Base-by-base conservation (phyloP, 441 rosid species). In the Euphorbia schlechtendalii region DNA sequence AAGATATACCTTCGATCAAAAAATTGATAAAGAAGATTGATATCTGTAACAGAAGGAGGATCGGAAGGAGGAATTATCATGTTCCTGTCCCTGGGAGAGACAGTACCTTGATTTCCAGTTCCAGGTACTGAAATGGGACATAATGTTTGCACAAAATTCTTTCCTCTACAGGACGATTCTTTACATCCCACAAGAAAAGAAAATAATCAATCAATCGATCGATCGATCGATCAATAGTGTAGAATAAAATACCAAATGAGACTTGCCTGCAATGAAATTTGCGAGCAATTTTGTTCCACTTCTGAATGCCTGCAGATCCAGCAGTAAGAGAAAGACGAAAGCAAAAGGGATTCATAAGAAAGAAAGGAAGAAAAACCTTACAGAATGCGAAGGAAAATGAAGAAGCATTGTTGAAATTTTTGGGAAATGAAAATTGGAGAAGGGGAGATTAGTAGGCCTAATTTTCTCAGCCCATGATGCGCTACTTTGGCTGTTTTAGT, bases 61-160 rank as follows among this genome's bases (percentile, higher is more conserved):
- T 85, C 90, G 13, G 96, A 80, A 74, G 90, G 76, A 52, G 98
- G 96, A 71, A 85, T 83, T 10, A 79, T 43, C 43, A 20, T 67
- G 71, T 80, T 86, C 83, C 64, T 86, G 61, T 83, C 84, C 78
- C 78, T 86, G 41, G 76, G 69, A 64, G 63, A 80, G 5, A 56
- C 73, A 46, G 71, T 76, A 27, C 68, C 58, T 41, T 75, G 69
- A 41, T 54, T 43, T 43, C 48, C 48, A 43, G 48, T 54, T 56
- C 85, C 86, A 8, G 92, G 88, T 24, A 75, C 72, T 1, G 85
- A 69, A 28, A 88, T 75, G 9, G 79, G 84, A 28, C 84, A 86
- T 0, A 78, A 65, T 38, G 87, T 87, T 58, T 79, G 82, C 56
- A 83, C 77, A 62, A 69, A 82, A 56, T 74, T 78, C 25, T 69